These are phyloP conservation scores for Abrus pulchellus DNA, from an alignment of 306 rosid species.

Conservation along the genomic window DNA sequence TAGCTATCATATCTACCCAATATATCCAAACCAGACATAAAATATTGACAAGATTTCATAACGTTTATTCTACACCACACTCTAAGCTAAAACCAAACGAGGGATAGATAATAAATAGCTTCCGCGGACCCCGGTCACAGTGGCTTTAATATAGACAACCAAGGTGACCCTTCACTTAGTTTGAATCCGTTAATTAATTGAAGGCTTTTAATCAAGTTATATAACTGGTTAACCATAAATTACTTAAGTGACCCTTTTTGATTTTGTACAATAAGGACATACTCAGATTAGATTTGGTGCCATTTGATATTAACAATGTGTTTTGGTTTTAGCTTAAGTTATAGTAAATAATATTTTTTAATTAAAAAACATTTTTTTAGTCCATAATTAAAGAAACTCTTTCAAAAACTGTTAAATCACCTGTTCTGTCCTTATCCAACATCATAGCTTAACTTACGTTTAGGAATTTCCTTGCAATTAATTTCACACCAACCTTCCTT, in stretches of 20 bases:
- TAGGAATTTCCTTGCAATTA: constrained; percentile 36
- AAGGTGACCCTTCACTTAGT: constrained; percentile 23
- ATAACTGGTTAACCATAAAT: not conserved
- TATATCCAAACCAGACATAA: constrained; percentile 43
- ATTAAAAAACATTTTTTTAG: too few relatives aligned
- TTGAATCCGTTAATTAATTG: not conserved
- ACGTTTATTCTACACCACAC: constrained; percentile 44
- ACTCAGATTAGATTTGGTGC: constrained; percentile 2
- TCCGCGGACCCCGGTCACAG: constrained; percentile 46
- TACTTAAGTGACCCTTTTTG: not conserved
- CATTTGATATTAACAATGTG: not conserved
- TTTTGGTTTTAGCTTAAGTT: not conserved
- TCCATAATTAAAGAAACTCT: too few relatives aligned
- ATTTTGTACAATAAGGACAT: constrained; percentile 1
- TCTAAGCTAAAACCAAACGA: constrained; percentile 36
- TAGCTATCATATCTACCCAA: constrained; percentile 41
- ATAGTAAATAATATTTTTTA: not conserved
- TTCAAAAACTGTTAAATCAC: not conserved
- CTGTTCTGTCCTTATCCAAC: constrained; percentile 3
- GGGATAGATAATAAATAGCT: constrained; percentile 25
- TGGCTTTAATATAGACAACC: constrained; percentile 11
- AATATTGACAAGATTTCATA: constrained; percentile 52
- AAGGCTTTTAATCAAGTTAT: constrained; percentile 12
- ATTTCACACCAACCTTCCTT: constrained; percentile 41
- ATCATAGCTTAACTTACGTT: not conserved